Evolutionary conservation across 345 rosid species (phyloP), one percentile per base, ranked within the genome.

Genomic region (Aquilaria malaccensis): DNA sequence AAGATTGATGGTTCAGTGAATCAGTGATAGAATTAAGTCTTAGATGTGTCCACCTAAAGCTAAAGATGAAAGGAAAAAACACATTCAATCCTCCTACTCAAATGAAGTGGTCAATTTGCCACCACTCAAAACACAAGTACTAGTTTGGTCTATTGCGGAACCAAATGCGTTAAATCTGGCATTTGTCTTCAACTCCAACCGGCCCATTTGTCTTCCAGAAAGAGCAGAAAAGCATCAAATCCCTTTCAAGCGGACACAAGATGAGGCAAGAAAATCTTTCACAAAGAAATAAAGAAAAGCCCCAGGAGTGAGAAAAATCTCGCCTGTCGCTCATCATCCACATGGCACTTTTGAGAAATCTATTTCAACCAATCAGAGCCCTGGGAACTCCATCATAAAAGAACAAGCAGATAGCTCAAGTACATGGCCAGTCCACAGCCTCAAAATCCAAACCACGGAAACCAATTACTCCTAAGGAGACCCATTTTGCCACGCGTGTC

Each of bases 401-500:
- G 59, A 74, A 54, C 55, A 41, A 58, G 32, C 2, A 66, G 85
- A 85, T 81, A 70, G 81, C 76, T 61, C 30, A 60, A 58, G 33
- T 32, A 12, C n/a, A 9, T 5, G 3, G 50, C 0, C 11, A n/a
- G n/a, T n/a, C 46, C 65, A 48, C 15, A 49, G 66, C 58, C 67
- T 49, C 60, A 33, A 9, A 4, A 4, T 37, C 43, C 43, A 37
- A 58, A 45, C 41, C 64, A 49, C 67, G 9, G 47, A 64, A 46
- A 22, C 76, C 2, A 59, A 15, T 51, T 47, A 30, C 67, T 45
- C 73, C 49, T 30, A 22, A 63, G 60, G 68, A 70, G 14, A 63
- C 72, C 74, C 75, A 54, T 56, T 69, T 63, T 55, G 74, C 98
- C 98, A 89, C 96, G 95, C 83, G 88, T 79, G 48, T 77, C 68